These are phyloP conservation scores for Zymoseptoria passerinii DNA, from an alignment of 2,329 filamentous ascomycete genomes.

Conservation along the genomic window DNA sequence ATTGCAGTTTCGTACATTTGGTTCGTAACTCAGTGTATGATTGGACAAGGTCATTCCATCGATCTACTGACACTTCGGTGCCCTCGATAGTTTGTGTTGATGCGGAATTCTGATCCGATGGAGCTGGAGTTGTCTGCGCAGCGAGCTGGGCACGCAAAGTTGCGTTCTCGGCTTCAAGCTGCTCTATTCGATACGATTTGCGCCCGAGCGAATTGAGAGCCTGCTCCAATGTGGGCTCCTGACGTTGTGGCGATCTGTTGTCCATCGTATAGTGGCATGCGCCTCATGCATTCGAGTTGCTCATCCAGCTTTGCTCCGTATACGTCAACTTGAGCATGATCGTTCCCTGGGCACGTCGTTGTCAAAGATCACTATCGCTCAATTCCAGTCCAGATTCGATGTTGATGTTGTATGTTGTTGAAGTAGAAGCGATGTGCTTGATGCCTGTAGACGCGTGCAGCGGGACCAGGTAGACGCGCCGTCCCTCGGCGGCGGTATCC, in stretches of 20 bases:
- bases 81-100: not conserved
- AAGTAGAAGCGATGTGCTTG: not conserved
- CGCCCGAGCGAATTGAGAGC: conserved; percentile 3
- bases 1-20: conserved; percentile 27
- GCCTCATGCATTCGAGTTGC: not conserved
- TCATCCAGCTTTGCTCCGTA: not conserved
- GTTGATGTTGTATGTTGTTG: not conserved
- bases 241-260: not conserved
- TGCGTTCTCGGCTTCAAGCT: conserved; percentile 21
- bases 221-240: not conserved
- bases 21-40: conserved; percentile 7
- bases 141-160: conserved; percentile 14
- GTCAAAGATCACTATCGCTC: not conserved
- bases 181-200: conserved; percentile 7
- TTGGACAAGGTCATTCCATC: not conserved
- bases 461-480: not conserved
- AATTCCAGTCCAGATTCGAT: not conserved
- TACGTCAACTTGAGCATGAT: not conserved
- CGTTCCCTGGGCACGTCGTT: not conserved
- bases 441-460: not conserved
- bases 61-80: not conserved
- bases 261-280: not conserved
- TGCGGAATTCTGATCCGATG: not conserved
- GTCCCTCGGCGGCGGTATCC: not conserved
- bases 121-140: not conserved